Conservation (phyloP, 2,329 filamentous ascomycete genomes). For the Cadophora luteo-olivacea region DNA sequence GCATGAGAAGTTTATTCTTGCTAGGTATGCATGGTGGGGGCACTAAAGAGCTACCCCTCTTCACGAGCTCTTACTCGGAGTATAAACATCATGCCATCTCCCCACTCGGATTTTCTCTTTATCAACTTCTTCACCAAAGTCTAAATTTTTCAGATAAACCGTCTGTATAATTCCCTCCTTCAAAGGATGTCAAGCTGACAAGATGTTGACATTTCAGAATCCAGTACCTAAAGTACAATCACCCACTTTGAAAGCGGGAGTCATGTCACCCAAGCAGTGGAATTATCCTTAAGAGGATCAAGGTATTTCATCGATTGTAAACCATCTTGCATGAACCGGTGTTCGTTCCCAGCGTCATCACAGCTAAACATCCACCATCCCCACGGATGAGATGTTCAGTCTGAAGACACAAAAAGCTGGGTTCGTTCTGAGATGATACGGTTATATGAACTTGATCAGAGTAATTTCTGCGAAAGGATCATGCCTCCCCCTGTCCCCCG, state of each 20-base stretch:
- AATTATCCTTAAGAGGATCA: constrained; percentile 45
- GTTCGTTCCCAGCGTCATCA: constrained; percentile 53
- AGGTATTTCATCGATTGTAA: constrained; percentile 49
- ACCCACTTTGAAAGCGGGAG: constrained; percentile 31
- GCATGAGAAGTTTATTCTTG: constrained; percentile 8
- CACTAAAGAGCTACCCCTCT: constrained; percentile 36
- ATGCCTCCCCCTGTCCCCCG: constrained; percentile 70
- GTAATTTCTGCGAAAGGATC: constrained; percentile 99
- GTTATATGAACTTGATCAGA: constrained; percentile 90
- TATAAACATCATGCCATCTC: constrained; percentile 14
- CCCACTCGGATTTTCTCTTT: not conserved
- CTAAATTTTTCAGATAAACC: not conserved
- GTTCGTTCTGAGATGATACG: constrained; percentile 85
- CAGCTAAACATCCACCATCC: constrained; percentile 43
- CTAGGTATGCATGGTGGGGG: constrained; percentile 29
- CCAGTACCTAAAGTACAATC: constrained; percentile 36
- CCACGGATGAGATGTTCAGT: constrained; percentile 40
- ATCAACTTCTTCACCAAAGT: constrained; percentile 4
- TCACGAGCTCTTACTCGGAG: constrained; percentile 18
- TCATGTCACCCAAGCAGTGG: constrained; percentile 43
- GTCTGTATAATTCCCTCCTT: constrained; percentile 28
- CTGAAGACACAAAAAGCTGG: constrained; percentile 36
- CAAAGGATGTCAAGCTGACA: constrained; percentile 13
- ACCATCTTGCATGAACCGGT: constrained; percentile 69
- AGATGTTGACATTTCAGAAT: constrained; percentile 18